Percentiles rank a stretch among this genome's conserved stretches.
Conservation (phyloP, 2,329 filamentous ascomycete species). For the Claviceps citrina region DNA sequence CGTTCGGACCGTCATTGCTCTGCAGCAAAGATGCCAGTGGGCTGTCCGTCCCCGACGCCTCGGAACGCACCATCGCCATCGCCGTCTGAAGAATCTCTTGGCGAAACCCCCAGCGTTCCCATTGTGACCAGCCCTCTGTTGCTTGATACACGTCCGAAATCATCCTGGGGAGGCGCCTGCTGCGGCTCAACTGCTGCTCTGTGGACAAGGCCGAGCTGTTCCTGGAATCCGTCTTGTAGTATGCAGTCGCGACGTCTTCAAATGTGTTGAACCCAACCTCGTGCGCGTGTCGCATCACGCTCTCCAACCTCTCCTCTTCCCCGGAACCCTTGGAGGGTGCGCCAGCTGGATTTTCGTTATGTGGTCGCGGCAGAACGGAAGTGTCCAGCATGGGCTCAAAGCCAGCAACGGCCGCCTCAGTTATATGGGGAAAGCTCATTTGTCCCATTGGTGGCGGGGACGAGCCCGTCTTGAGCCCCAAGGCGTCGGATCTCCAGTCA, state of each 20-base stretch:
- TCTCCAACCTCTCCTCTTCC: conserved; percentile 11
- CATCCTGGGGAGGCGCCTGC: conserved; percentile 12
- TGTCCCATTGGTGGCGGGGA: conserved; percentile 2
- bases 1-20: conserved; percentile 3
- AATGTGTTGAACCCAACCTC: conserved; percentile 14
- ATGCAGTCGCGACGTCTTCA: conserved; percentile 13
- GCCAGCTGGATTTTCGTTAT: not conserved
- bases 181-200: conserved; percentile 14
- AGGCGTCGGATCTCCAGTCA: conserved; percentile 9
- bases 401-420: not conserved
- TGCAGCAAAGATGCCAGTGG: conserved; percentile 9
- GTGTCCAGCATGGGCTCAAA: conserved; percentile 1
- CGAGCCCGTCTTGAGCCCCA: conserved; percentile 6
- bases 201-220: conserved; percentile 11
- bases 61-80: conserved; percentile 10
- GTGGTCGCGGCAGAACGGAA: not conserved
- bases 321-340: not conserved
- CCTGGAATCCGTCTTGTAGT: conserved; percentile 12
- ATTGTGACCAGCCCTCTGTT: conserved; percentile 10
- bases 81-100: conserved; percentile 15
- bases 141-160: conserved; percentile 11
- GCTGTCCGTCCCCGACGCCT: conserved; percentile 4
- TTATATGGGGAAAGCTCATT: conserved; percentile 3
- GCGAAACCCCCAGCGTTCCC: conserved; percentile 14
- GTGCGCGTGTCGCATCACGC: conserved; percentile 11